Evolutionary conservation across 495 filamentous ascomycete genomes (phyloP).

Genomic region (Pseudotulostoma volvatum): DNA sequence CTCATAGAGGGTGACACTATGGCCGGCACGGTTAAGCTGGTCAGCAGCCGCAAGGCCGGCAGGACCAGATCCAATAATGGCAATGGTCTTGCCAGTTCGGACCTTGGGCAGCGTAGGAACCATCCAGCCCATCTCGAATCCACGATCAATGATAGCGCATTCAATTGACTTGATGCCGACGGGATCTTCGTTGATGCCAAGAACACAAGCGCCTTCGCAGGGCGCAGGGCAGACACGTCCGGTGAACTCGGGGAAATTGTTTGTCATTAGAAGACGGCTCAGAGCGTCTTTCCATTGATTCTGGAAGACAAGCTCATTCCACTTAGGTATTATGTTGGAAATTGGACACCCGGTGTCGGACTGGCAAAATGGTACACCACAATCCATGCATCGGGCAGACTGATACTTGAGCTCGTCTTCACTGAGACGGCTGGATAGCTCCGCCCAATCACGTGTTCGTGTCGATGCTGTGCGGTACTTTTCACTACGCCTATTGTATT

Average conservation of each 20-base stretch:
- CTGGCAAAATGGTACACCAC: slow-evolving; percentile 98
- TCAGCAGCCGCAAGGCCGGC: slow-evolving; percentile 85
- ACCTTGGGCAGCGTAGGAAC: slow-evolving; percentile 62
- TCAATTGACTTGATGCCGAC: slow-evolving; percentile 99
- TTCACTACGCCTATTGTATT: slow-evolving; percentile 85
- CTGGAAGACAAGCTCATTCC: slow-evolving; percentile 87
- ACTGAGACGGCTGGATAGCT: slow-evolving; percentile 73
- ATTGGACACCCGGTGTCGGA: slow-evolving; percentile 96
- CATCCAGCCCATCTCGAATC: slow-evolving; percentile 99
- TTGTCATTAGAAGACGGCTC: slow-evolving; percentile 92
- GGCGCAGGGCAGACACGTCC: slow-evolving; percentile 96
- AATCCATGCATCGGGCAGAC: slow-evolving; percentile 98
- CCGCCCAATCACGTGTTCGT: slow-evolving; percentile 85
- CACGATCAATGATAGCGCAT: slow-evolving; percentile 97
- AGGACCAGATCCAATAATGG: slow-evolving; percentile 89
- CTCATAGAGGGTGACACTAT: slow-evolving; percentile 88
- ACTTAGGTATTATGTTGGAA: slow-evolving; percentile 99
- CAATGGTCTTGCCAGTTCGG: slow-evolving; percentile 81
- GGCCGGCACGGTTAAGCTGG: slow-evolving; percentile 88
- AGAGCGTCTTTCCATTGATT: slow-evolving; percentile 93
- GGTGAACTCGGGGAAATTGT: slow-evolving; percentile 99
- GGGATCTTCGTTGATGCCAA: slow-evolving; percentile 97
- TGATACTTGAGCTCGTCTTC: slow-evolving; percentile 99
- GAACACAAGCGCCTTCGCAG: slow-evolving; percentile 92
- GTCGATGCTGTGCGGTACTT: slow-evolving; percentile 86